Conservation (phyloP, 352 stramenopile species). For the Phytophthora litchii region DNA sequence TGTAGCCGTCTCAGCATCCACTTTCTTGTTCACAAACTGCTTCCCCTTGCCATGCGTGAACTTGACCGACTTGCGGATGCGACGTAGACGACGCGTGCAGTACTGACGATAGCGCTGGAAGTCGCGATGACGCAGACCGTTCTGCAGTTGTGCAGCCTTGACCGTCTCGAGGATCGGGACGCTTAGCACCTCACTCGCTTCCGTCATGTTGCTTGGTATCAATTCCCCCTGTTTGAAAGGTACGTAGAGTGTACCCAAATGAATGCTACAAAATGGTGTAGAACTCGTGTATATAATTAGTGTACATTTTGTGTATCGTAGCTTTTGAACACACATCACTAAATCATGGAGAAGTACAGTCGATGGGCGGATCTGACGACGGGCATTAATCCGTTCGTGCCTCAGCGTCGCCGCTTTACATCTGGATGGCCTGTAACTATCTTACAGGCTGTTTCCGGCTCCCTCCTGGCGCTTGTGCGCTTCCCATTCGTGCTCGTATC, state of each 20-base stretch:
- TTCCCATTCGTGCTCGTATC: constrained; percentile 56
- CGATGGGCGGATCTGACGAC: constrained; percentile 86
- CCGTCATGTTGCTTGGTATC: constrained; percentile 32
- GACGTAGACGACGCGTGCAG: constrained; percentile 84
- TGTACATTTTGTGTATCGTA: background rate
- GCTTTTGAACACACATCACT: background rate
- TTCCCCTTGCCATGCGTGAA: constrained; percentile 91
- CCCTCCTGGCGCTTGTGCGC: constrained; percentile 55
- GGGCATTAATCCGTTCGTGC: constrained; percentile 89
- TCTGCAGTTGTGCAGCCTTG: constrained; percentile 90
- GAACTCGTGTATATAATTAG: background rate
- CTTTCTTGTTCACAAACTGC: constrained; percentile 81
- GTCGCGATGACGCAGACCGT: constrained; percentile 89
- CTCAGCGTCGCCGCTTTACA: constrained; percentile 65
- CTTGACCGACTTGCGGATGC: constrained; percentile 88
- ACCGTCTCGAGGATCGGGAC: constrained; percentile 85
- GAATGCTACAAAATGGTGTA: background rate
- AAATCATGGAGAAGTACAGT: constrained; percentile 87
- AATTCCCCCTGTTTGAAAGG: constrained; percentile 13
- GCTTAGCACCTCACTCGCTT: constrained; percentile 52
- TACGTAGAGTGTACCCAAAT: constrained; percentile 7
- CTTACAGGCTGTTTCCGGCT: constrained; percentile 52
- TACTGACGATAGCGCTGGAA: constrained; percentile 93
- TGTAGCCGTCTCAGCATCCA: constrained; percentile 77
- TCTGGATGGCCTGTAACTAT: constrained; percentile 43